Base-by-base conservation (phyloP, 1,284 basidiomycete genomes). In the Clitocybe nebularis region DNA sequence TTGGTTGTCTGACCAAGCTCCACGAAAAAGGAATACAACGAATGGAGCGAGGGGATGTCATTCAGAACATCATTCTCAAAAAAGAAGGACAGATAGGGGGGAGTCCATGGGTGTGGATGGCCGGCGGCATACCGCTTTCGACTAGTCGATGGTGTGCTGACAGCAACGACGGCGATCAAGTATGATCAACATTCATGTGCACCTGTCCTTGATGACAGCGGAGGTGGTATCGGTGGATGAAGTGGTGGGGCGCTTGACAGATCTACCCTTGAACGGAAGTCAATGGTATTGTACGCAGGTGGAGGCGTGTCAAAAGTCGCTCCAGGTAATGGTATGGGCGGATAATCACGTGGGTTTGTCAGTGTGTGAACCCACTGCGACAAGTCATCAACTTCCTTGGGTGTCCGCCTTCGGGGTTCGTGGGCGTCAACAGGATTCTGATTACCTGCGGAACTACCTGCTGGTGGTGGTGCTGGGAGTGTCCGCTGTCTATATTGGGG, bases 221-320 rank as follows among this genome's bases (percentile, higher is more conserved):
- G n/a, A 16, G 21, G 36, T 5, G 26, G 24, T 10, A 24, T 23
- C 25, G 10, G 22, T 23, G 38, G 35, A 28, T 39, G 30, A 5
- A 36, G 19, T 16, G 28, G 9, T 19, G 29, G 16, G 5, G 14
- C 22, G 25, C 22, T 26, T 17, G 17, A 26, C 41, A 28, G 22
- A n/a, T 40, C 29, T 5, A 36, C 6, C 38, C n/a, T 39, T 10
- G 40, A 43, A 13, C 42, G 44, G 32, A 54, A 56, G 36, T 55
- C 52, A 44, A 59, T 55, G 1, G 53, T 46, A 43, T 47, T 48
- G 35, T 68, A 68, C 24, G 66, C 59, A 2, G 66, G 66, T 3
- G 66, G 66, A 1, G 64, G 64, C 36, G 61, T 53, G 29, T 64
- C 64, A 37, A 53, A 63, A 23, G 55, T 47, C 9, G 51, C 38